A percentile compares a stretch with the other conserved stretches of the same genome.
Evolutionary conservation across 306 rosid genomes (phyloP).

Genomic region (Lathyrus sativus): DNA sequence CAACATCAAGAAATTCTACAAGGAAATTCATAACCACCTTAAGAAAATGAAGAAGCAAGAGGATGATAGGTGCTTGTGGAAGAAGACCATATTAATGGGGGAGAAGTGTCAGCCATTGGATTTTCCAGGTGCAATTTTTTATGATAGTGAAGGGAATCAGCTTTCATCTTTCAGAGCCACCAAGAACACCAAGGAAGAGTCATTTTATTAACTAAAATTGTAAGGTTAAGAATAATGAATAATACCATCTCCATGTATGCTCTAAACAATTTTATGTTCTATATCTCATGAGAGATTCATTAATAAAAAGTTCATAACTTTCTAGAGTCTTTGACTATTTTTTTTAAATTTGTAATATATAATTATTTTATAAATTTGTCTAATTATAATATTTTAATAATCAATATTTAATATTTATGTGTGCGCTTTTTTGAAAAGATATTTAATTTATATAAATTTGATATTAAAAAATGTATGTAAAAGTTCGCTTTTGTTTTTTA

Average conservation of each 20-base stretch:
- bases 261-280: neutral
- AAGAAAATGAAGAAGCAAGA: conserved; percentile 15
- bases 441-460: no score
- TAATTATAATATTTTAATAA: no score
- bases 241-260: neutral
- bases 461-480: no score
- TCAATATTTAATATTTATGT: no score
- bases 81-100: conserved; percentile 53
- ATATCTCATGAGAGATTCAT: neutral
- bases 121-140: conserved; percentile 51
- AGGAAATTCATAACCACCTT: neutral
- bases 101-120: conserved; percentile 48
- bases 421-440: no score
- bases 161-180: conserved; percentile 39
- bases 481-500: no score
- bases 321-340: neutral
- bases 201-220: neutral
- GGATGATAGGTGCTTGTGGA: conserved; percentile 50
- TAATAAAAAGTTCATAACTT: neutral
- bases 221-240: neutral
- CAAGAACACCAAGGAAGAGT: conserved; percentile 44
- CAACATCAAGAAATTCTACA: conserved; percentile 15
- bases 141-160: conserved; percentile 46
- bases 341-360: neutral
- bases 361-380: neutral